Conservation (phyloP, 2,329 filamentous ascomycete genomes). For the Cladosporium sp. region DNA sequence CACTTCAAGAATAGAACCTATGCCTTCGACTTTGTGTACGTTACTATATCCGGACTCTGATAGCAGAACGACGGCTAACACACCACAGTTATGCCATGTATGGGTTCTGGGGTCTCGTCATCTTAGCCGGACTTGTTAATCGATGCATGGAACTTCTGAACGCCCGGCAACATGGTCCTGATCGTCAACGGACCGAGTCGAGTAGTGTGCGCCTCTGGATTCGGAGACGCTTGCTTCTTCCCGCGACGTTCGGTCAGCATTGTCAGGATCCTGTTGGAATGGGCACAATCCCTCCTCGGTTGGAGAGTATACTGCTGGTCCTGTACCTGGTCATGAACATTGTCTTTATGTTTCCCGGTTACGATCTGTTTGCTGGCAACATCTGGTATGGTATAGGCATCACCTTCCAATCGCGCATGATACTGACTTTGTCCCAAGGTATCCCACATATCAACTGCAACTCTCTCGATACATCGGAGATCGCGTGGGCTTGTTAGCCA, state of each 20-base stretch:
- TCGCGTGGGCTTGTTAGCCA: constrained; percentile 60
- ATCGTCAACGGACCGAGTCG: background rate
- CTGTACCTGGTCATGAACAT: constrained; percentile 45
- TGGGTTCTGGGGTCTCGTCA: constrained; percentile 37
- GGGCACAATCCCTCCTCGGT: constrained; percentile 46
- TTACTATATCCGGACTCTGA: background rate
- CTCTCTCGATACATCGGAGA: constrained; percentile 57
- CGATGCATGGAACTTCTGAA: constrained; percentile 26
- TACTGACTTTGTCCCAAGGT: background rate
- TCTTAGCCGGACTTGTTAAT: constrained; percentile 33
- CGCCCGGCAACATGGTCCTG: constrained; percentile 11
- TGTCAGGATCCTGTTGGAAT: constrained; percentile 40
- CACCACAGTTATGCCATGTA: constrained; percentile 15
- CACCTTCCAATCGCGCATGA: background rate
- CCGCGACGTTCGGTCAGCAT: constrained; percentile 40
- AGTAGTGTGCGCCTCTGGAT: constrained; percentile 25
- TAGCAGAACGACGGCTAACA: background rate
- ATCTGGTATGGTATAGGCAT: constrained; percentile 38
- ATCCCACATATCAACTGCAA: constrained; percentile 28
- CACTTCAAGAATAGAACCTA: background rate
- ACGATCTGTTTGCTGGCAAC: constrained; percentile 44
- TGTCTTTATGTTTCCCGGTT: constrained; percentile 41
- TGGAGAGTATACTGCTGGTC: constrained; percentile 43
- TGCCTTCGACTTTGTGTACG: background rate
- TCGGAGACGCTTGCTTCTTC: constrained; percentile 38